Base-by-base conservation (phyloP, 306 rosid species). In the Clitoria ternatea region DNA sequence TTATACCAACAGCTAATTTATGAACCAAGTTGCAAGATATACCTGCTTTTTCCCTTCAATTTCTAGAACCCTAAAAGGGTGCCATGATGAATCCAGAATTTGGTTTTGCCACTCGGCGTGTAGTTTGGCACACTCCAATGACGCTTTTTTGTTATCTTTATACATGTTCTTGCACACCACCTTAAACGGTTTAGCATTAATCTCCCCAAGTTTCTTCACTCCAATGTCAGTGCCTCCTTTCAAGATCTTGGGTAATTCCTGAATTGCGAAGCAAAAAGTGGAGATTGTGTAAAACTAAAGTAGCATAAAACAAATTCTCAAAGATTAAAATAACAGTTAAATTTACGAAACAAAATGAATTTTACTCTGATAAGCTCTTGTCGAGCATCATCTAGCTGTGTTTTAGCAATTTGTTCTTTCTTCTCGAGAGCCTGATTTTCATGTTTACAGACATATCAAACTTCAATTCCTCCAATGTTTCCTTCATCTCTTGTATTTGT, bases 51-150 rank as follows among this genome's bases (percentile, higher is more conserved):
- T 23, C 49, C 66, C 47, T 29, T 71, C 68, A 59, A 30, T 55
- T 1, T 26, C 55, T 9, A 39, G 4, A 54, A 19, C 17, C 54
- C 6, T 40, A 22, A 44, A 32, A 70, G 67, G 76, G 13, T 71
- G 68, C 59, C 76, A 29, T 6, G 43, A 29, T 56, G 76, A 71
- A 30, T 71, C 76, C 8, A 29, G 15, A 57, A 57, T 29, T 71
- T 57, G 9, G 6, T 44, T 44, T 30, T 14, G 47, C 59, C 59
- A 71, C 59, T 71, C 57, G 1, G 18, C 24, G 30, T 4, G 24
- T 43, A 23, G 9, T 39, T 70, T 53, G 8, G 12, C 36, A 53
- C 18, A 23, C 74, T 53, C 53, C 13, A 23, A 27, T 22, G 18
- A 42, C 24, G 64, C 53, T 27, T 11, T 45, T 23, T 12, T 30